Evolutionary conservation across 169 alveolate genomes (phyloP).

Genomic region (Plasmodium cynomolgi): DNA sequence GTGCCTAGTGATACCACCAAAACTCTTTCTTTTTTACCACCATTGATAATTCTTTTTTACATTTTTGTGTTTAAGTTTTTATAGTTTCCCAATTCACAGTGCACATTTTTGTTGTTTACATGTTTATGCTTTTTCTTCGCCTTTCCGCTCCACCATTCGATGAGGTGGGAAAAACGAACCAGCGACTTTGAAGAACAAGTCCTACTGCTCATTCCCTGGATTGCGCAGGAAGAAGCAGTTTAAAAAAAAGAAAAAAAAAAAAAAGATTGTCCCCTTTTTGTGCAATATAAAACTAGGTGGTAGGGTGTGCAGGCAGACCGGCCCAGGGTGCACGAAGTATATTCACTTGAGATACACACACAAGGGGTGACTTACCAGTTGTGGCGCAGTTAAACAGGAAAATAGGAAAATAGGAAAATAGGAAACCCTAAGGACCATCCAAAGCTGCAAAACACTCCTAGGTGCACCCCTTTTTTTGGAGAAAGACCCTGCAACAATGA

Average conservation of each 20-base stretch:
- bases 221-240: neutral
- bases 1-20: neutral
- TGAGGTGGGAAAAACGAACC: neutral
- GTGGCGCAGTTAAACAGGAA: neutral
- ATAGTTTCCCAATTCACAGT: neutral
- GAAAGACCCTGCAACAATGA: neutral
- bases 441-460: neutral
- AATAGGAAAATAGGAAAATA: neutral
- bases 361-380: neutral
- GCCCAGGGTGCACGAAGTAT: neutral
- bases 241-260: neutral
- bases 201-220: neutral
- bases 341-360: neutral
- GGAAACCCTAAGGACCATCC: neutral
- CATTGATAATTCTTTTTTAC: neutral
- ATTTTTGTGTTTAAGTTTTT: neutral
- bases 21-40: neutral
- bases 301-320: neutral
- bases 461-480: neutral
- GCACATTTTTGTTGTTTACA: neutral
- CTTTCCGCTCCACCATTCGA: neutral
- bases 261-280: neutral
- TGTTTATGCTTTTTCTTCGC: neutral
- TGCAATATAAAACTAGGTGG: neutral
- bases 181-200: neutral